Base-by-base conservation (phyloP, 352 stramenopile genomes). In the Globisporangium echinulatum region DNA sequence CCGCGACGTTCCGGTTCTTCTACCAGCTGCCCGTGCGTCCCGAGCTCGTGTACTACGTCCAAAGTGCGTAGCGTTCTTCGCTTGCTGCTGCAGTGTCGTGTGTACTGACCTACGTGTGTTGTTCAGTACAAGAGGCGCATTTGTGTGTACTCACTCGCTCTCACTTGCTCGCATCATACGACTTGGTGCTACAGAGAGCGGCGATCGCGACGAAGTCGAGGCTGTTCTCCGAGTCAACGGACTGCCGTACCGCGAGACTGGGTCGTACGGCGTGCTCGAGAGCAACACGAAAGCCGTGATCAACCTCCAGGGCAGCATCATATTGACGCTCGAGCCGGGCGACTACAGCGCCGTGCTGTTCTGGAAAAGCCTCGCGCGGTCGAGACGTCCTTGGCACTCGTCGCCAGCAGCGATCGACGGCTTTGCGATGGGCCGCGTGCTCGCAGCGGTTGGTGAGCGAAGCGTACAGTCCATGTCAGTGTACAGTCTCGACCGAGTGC, bases 11-110 rank as follows among this genome's bases (percentile, higher is more conserved):
- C 3, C 76, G 74, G 7, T 73, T 92, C 36, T 90, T 92, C 51
- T 92, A 90, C 58, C 80, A 90, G 54, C 62, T 92, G 1, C 81
- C 81, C 49, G 79, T 85, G 1, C 81, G 75, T 4, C 77, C 83
- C 0, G 66, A 86, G 54, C 58, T 82, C 52, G 56, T 90, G 6
- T 64, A 71, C 5, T 86, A 75, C 47, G 71, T 67, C 25, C 66
- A 69, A 71, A 76, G 79, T 90, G 65, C 46, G 75, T 67, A 59
- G 38, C 47, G 49, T 44, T 5, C 10, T 37, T 53, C 52, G 33
- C 25, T 9, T 56, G 7, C 1, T 56, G 14, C 19, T 15, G 3
- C n/a, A 40, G 19, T 3, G 15, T 8, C 37, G 0, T 38, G 17
- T 49, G 36, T 15, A 46, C 11, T 40, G 17, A n/a, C 0, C 17